phyloP scores from a whole-genome alignment of 768 basidiomycete species.

The Suillus plorans region DNA sequence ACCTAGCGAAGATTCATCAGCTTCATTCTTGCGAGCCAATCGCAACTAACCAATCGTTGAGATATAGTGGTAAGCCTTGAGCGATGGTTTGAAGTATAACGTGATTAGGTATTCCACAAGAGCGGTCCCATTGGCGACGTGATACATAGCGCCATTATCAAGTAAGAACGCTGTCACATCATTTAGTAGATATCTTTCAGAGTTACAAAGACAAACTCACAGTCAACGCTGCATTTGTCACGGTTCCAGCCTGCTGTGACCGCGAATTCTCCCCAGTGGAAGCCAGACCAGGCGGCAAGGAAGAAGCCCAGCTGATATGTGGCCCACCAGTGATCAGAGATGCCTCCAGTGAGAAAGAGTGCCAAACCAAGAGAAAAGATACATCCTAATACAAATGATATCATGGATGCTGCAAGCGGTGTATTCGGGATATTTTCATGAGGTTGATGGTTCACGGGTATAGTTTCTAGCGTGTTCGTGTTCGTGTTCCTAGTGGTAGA shows the following conservation, averaged over 20 bases:
- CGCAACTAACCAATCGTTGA: conserved; percentile 53
- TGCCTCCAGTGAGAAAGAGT: conserved; percentile 49
- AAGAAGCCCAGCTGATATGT: conserved; percentile 84
- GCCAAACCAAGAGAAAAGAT: conserved; percentile 59
- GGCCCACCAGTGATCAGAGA: conserved; percentile 53
- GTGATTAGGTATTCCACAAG: conserved; percentile 77
- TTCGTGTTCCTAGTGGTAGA: conserved; percentile 27
- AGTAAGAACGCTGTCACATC: conserved; percentile 76
- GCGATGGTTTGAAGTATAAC: conserved; percentile 62
- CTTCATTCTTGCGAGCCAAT: not conserved
- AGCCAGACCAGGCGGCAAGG: conserved; percentile 76
- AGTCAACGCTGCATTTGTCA: conserved; percentile 89
- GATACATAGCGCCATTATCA: conserved; percentile 86
- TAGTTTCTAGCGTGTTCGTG: conserved; percentile 55
- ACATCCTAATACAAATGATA: conserved; percentile 85
- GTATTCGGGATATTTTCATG: conserved; percentile 84
- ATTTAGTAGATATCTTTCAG: not conserved
- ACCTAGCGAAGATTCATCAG: conserved; percentile 43
- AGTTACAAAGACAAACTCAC: conserved; percentile 48
- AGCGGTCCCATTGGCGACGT: conserved; percentile 77
- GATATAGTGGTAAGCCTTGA: conserved; percentile 60
- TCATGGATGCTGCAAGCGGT: conserved; percentile 69
- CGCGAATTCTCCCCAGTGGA: conserved; percentile 94
- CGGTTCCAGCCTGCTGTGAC: conserved; percentile 96
- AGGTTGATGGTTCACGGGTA: conserved; percentile 39